Evolutionary conservation across 2,329 filamentous ascomycete genomes (phyloP), one percentile per base, ranked within the genome.

Genomic region (Lasiodiplodia hormozganensis): DNA sequence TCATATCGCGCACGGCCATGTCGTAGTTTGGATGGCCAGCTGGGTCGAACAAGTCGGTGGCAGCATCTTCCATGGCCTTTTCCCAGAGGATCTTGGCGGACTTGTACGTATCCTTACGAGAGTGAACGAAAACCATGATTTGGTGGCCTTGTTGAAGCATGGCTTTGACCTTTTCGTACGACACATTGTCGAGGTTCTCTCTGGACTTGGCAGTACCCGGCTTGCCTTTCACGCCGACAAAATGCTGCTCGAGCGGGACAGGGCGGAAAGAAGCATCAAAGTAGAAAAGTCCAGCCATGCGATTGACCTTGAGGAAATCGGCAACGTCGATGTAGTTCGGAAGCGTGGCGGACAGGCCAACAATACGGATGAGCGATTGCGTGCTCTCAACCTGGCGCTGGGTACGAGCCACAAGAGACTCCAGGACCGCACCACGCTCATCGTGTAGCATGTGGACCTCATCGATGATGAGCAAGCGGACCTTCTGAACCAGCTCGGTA

Each of bases 361-460:
- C 89, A 69, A 99, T 97, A 28, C 96, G 92, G 76, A 99, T 99
- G 58, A 99, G 85, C 1, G 94, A 97, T 79, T 99, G 96, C 0
- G 96, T 99, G 78, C 94, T 97, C 81, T 99, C 96, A 0, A 99
- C 96, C 76, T 99, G 96, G 71, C 96, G 87, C 81, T 98, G 91
- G 0, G 96, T 99, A 74, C 96, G 89, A 12, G 96, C 96, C 18
- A 99, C 96, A 25, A 99, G 85, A 6, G 95, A 97, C 77, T 99
- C 96, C 34, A 99, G 86, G 0, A 99, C 96, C 14, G 96, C 94
- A 76, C 96, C 96, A 78, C 96, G 90, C 79, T 98, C 96, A 78
- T 99, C 96, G 75, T 99, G 96, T 74, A 99, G 90, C 96, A 99
- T 99, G 77, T 99, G 96, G 1, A 99, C 96, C 82, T 99, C 96